Conservation (phyloP, 1,284 basidiomycete species). For the Ustilago bromivora region DNA sequence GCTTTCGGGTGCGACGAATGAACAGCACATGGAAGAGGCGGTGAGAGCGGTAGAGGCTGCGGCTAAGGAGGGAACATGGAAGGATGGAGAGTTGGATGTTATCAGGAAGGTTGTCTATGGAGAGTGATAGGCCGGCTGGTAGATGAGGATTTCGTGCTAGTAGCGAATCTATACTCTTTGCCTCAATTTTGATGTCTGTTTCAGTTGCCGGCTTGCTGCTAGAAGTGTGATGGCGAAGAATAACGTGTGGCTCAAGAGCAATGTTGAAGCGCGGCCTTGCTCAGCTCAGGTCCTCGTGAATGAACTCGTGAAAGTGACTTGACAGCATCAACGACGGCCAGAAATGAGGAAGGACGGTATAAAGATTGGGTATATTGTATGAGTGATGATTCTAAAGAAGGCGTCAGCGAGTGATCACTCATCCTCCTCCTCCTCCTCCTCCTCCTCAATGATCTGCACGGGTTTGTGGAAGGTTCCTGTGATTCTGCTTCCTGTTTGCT, state of each 20-base stretch:
- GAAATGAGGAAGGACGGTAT: neutral
- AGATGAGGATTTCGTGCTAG: neutral
- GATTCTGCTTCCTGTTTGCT: constrained; percentile 25
- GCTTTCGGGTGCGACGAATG: constrained; percentile 56
- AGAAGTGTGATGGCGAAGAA: too few species aligned
- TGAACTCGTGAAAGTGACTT: neutral
- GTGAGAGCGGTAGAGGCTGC: constrained; percentile 48
- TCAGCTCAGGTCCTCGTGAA: neutral
- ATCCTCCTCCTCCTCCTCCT: constrained; percentile 57
- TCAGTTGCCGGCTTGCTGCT: too few species aligned
- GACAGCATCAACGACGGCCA: neutral
- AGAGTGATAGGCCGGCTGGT: constrained; percentile 32
- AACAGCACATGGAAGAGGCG: constrained; percentile 62
- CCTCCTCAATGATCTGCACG: constrained; percentile 52
- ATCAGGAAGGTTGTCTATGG: constrained; percentile 63
- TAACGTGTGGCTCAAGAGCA: too few species aligned
- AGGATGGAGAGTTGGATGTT: constrained; percentile 40
- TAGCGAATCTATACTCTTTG: neutral
- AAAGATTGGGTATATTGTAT: constrained; percentile 15
- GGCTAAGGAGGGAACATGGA: constrained; percentile 17
- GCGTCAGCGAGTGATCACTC: constrained; percentile 9
- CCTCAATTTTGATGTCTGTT: neutral
- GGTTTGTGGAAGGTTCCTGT: constrained; percentile 41
- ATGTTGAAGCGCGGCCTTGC: neutral
- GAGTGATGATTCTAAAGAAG: neutral